Evolutionary conservation across 306 rosid genomes (phyloP).

Genomic region (Dryas alaskensis): DNA sequence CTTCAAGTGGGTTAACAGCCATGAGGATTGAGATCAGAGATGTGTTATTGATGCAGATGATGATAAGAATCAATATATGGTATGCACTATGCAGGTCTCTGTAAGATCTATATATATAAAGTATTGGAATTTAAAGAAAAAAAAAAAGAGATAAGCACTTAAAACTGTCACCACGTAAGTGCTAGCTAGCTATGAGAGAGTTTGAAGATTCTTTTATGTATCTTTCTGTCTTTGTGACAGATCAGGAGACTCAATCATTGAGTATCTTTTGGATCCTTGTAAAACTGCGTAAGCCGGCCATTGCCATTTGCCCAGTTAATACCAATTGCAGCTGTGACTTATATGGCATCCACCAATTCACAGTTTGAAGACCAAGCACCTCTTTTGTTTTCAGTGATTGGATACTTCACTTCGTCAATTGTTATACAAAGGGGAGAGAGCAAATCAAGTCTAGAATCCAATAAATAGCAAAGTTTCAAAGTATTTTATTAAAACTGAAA

Average conservation of each 20-base stretch:
- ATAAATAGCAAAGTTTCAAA: too few relatives aligned
- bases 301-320: conserved; percentile 9
- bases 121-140: too few relatives aligned
- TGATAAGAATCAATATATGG: background rate
- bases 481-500: too few relatives aligned
- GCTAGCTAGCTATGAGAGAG: background rate
- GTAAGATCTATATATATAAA: too few relatives aligned
- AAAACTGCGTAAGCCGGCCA: background rate
- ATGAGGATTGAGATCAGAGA: background rate
- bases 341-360: conserved; percentile 22
- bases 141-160: too few relatives aligned
- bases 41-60: background rate
- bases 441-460: too few relatives aligned
- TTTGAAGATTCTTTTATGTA: background rate
- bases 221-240: background rate
- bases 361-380: conserved; percentile 1
- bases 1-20: conserved; percentile 18
- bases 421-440: too few relatives aligned
- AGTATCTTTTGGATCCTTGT: background rate
- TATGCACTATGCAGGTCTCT: too few relatives aligned
- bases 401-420: too few relatives aligned
- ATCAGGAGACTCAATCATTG: background rate
- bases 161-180: background rate
- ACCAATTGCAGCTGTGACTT: conserved; percentile 24
- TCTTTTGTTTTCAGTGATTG: background rate